Evolutionary conservation across 1,139 yeast genomes (phyloP).

Genomic region (Suhomyces chickasaworum): DNA sequence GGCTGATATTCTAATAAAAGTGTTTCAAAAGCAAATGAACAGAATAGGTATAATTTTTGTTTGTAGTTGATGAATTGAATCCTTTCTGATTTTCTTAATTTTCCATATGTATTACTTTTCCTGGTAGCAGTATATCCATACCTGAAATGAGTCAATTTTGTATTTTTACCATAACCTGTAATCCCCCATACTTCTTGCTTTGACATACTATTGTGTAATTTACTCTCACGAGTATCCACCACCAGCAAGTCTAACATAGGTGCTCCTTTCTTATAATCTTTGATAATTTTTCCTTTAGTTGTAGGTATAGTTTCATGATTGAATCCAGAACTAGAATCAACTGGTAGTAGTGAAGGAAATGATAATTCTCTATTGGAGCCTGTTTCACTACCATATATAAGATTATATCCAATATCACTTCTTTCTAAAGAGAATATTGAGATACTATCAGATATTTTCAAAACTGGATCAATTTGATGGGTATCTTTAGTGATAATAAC

Average conservation of each 20-base stretch:
- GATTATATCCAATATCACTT: slow-evolving; percentile 20
- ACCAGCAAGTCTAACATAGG: slow-evolving; percentile 48
- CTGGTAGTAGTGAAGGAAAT: slow-evolving; percentile 19
- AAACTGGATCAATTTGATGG: slow-evolving; percentile 22
- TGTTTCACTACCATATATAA: slow-evolving; percentile 37
- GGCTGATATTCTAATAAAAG: slow-evolving; percentile 35
- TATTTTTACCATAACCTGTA: slow-evolving; percentile 43
- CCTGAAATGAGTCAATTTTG: slow-evolving; percentile 42
- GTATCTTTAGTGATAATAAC: slow-evolving; percentile 18
- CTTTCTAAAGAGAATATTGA: slow-evolving; percentile 36
- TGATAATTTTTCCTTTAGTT: slow-evolving; percentile 16
- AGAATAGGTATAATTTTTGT: slow-evolving; percentile 29
- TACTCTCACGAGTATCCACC: slow-evolving; percentile 29
- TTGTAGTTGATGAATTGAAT: slow-evolving; percentile 22
- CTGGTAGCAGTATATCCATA: slow-evolving; percentile 36
- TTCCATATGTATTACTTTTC: slow-evolving; percentile 30
- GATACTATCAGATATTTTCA: slow-evolving; percentile 34
- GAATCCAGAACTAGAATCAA: slow-evolving; percentile 12
- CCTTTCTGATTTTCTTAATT: slow-evolving; percentile 29
- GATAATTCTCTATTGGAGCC: slow-evolving; percentile 37
- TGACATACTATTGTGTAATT: slow-evolving; percentile 21
- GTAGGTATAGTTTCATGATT: slow-evolving; percentile 13
- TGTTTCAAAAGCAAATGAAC: slow-evolving; percentile 44
- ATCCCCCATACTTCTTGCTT: slow-evolving; percentile 51
- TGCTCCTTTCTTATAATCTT: slow-evolving; percentile 50